phyloP scores from a whole-genome alignment of 345 rosid species.

The Cochlearia excelsa region DNA sequence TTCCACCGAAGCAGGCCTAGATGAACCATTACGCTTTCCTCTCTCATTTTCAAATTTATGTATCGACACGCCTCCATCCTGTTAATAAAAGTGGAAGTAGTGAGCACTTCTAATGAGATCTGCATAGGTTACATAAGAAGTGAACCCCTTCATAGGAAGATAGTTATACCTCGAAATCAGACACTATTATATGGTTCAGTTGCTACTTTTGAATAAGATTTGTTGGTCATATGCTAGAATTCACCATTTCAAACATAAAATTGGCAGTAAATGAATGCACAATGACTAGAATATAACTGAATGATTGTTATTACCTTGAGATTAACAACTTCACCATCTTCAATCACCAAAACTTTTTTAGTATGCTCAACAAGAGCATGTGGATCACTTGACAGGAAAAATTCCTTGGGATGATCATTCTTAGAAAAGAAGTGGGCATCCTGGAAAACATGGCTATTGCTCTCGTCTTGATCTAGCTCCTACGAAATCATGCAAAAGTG shows the following conservation, averaged over 20 bases:
- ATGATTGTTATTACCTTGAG: constrained; percentile 51
- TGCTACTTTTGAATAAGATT: constrained; percentile 8
- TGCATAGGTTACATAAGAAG: neutral
- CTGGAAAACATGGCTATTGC: constrained; percentile 49
- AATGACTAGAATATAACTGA: too few relatives aligned
- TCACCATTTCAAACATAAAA: neutral
- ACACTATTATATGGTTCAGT: constrained; percentile 12
- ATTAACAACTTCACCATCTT: constrained; percentile 87
- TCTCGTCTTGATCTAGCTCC: constrained; percentile 55
- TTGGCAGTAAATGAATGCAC: constrained; percentile 1
- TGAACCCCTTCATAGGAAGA: neutral
- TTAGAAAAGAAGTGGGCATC: constrained; percentile 61
- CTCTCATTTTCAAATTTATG: constrained; percentile 68
- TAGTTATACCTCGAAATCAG: neutral
- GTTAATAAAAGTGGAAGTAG: constrained; percentile 16
- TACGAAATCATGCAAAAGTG: constrained; percentile 29
- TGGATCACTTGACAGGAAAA: constrained; percentile 85
- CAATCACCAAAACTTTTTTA: constrained; percentile 81
- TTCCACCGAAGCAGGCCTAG: constrained; percentile 80
- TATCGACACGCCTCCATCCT: constrained; percentile 89
- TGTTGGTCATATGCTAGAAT: neutral
- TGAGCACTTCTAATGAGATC: constrained; percentile 1
- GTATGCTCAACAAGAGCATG: constrained; percentile 93
- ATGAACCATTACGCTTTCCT: constrained; percentile 50
- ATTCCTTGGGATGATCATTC: constrained; percentile 70